phyloP scores from a whole-genome alignment of 768 basidiomycete genomes.

The Suillus plorans region DNA sequence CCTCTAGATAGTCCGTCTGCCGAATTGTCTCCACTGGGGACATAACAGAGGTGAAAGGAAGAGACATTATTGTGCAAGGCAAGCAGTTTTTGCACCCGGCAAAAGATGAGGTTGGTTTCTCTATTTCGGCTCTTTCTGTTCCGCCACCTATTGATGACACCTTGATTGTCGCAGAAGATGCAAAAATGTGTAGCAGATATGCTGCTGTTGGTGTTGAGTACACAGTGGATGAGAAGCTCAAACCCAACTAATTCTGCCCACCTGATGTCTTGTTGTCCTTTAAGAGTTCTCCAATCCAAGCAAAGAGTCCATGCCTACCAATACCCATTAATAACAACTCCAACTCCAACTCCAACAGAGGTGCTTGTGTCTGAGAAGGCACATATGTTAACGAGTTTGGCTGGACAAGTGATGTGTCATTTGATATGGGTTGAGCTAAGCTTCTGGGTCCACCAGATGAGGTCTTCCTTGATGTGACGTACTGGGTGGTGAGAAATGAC shows the following conservation, averaged over 20 bases:
- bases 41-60: too few species aligned
- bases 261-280: constrained; percentile 34
- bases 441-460: constrained; percentile 25
- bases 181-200: too few species aligned
- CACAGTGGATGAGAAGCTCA: constrained; percentile 6
- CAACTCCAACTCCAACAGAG: constrained; percentile 33
- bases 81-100: accelerated
- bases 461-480: constrained; percentile 14
- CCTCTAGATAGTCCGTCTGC: too few species aligned
- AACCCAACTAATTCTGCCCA: constrained; percentile 38
- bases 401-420: too few species aligned
- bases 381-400: too few species aligned
- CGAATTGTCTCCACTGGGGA: too few species aligned
- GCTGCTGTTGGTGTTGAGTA: background rate
- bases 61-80: accelerated
- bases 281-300: constrained; percentile 27
- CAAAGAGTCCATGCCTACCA: constrained; percentile 33
- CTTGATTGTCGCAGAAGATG: too few species aligned
- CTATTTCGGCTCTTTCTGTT: too few species aligned
- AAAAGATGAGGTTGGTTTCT: too few species aligned
- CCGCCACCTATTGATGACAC: too few species aligned
- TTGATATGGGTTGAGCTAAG: too few species aligned
- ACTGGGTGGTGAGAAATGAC: constrained; percentile 26
- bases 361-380: constrained; percentile 29
- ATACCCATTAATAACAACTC: constrained; percentile 18